Evolutionary conservation across 2,329 filamentous ascomycete genomes (phyloP), one percentile per base, ranked within the genome.

Genomic region (Apiospora hydei): DNA sequence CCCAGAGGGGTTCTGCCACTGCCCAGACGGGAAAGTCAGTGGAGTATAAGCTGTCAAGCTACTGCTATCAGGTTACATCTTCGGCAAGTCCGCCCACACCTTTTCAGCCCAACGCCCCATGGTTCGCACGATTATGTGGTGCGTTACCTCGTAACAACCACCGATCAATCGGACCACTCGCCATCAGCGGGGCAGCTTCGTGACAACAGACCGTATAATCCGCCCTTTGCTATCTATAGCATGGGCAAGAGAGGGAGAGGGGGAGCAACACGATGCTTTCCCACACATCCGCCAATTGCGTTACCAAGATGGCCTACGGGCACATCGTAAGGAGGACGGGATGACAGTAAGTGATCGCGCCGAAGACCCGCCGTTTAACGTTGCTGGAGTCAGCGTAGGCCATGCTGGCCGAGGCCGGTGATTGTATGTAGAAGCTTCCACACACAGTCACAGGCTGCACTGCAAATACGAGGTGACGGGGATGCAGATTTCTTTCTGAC

Each of bases 131-230:
- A 69, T 34, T 21, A 8, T 30, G 43, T 69, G 67, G 67, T 38
- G 26, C 67, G 67, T 69, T 69, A 69, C 67, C 67, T 69, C 67
- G 44, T 69, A 21, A 69, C 67, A 38, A 69, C 67, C 26, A 38
- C 26, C 49, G 21, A 49, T 69, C 57, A 34, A 47, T 69, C 57
- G 57, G 21, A 34, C 57, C 57, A 64, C 57, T 64, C 8, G 53
- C 30, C n/a, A 61, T 38, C 53, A 61, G 53, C 11, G 6, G n/a
- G 53, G 6, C 13, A 38, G 34, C 57, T 64, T 64, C 26, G 26
- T 64, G 57, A 8, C 18, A 34, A 38, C 30, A 69, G 26, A 49
- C 21, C 44, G 67, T 64, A 64, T 64, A 38, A 64, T 16, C 34
- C 57, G 34, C 34, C 18, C 34, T 41, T 14, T 38, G 34, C 57